A percentile compares a stretch with the other conserved stretches of the same genome.
Evolutionary conservation across 2,329 filamentous ascomycete species (phyloP).

Genomic region (Ascochyta fabae): DNA sequence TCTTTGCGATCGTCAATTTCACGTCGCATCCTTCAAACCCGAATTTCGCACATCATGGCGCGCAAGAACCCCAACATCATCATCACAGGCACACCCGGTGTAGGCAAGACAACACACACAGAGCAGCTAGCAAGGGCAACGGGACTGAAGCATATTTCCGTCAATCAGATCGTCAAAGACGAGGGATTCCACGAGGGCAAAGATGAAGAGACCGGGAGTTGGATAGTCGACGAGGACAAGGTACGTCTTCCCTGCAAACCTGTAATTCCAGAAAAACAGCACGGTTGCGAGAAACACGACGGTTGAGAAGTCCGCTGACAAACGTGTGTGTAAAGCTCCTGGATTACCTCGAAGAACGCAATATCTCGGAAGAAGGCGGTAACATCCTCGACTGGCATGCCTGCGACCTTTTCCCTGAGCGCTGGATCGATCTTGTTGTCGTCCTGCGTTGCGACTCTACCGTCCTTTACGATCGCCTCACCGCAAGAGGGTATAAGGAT

Average conservation of each 20-base stretch:
- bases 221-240: slow-evolving; percentile 97
- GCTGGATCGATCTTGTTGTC: slow-evolving; percentile 94
- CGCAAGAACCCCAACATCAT: slow-evolving; percentile 80
- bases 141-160: slow-evolving; percentile 79
- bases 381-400: slow-evolving; percentile 98
- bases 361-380: slow-evolving; percentile 70
- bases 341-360: slow-evolving; percentile 85
- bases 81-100: slow-evolving; percentile 92
- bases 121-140: slow-evolving; percentile 78
- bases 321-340: slow-evolving; percentile 64
- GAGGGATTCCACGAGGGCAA: slow-evolving; percentile 85
- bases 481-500: slow-evolving; percentile 78
- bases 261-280: no score
- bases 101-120: slow-evolving; percentile 93
- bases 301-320: background rate
- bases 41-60: slow-evolving; percentile 35
- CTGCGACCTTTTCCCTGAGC: slow-evolving; percentile 90
- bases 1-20: background rate
- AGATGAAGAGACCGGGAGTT: slow-evolving; percentile 83
- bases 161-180: slow-evolving; percentile 93
- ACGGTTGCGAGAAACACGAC: background rate
- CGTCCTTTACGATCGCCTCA: slow-evolving; percentile 82
- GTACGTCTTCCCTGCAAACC: slow-evolving; percentile 51
- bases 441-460: slow-evolving; percentile 84
- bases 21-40: background rate